Conservation (phyloP, 805 yeast species). For the Limtongia smithiae region DNA sequence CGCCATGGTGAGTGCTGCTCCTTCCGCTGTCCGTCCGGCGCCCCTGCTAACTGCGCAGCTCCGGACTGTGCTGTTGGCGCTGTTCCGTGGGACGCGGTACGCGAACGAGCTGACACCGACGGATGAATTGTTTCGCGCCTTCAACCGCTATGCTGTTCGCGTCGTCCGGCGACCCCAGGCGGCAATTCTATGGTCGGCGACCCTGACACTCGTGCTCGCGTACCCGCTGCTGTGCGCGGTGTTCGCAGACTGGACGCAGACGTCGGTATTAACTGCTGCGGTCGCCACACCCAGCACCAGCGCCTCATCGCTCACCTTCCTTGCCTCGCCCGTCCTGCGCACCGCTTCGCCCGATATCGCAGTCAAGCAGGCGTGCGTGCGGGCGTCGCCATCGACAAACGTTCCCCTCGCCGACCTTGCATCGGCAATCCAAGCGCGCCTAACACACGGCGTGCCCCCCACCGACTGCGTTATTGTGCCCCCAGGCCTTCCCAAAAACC, state of each 20-base stretch:
- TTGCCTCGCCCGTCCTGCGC: neutral
- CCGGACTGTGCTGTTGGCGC: constrained; percentile 26
- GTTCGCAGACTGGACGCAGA: constrained; percentile 17
- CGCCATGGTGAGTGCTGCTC: no score
- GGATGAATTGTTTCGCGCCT: constrained; percentile 6
- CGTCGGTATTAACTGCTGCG: neutral
- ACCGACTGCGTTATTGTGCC: no score
- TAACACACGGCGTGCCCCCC: no score
- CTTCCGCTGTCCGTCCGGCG: no score
- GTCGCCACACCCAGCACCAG: neutral
- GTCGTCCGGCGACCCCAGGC: constrained; percentile 42
- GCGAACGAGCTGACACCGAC: constrained; percentile 22
- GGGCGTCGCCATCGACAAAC: neutral
- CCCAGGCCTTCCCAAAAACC: neutral
- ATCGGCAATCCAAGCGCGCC: neutral
- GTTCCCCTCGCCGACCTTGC: neutral
- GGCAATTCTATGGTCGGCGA: constrained; percentile 50
- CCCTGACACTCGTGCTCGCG: constrained; percentile 46
- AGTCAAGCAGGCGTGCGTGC: no score
- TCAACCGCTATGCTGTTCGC: constrained; percentile 27
- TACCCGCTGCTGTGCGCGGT: constrained; percentile 48
- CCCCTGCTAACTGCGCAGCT: constrained; percentile 7
- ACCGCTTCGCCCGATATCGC: neutral
- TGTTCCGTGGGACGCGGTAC: constrained; percentile 23
- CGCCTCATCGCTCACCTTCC: neutral